Evolutionary conservation across 192 early-diverging fungal genomes (phyloP), one percentile per base, ranked within the genome.

Genomic region (Podila epigama): DNA sequence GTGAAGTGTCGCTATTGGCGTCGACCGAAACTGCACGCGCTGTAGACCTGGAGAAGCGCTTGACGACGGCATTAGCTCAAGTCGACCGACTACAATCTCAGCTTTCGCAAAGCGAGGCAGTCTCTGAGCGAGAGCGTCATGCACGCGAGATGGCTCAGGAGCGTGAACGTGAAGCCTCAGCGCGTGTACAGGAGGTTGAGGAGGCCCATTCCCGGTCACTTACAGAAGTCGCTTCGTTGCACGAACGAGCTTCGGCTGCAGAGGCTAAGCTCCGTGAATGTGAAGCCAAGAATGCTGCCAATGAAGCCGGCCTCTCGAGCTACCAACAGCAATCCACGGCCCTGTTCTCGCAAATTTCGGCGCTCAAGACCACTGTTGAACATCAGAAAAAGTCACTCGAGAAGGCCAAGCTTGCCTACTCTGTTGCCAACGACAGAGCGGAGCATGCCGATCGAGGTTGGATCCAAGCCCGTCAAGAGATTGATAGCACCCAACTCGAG

Each of bases 11-110:
- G 15, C 54, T 66, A 5, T 54, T 88, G 15, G 70, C 66, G 2
- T 35, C 44, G 1, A 79, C 85, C 31, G 86, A 88, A 51, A 65
- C 79, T n/a, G 78, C 75, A 28, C 69, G 86, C 39, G 83, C 80
- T 0, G 29, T 64, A 51, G 79, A 83, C 31, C 68, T 88, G 5
- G 84, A 88, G 44, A 80, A 86, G 48, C 66, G 84, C 10, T 57
- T 88, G 62, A 77, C 80, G 2, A 29, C 59, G 13, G 78, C 83
- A 4, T 63, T 83, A 13, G 62, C 66, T 4, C 72, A 80, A 34
- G 78, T 84, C 31, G 84, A 84, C 25, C 57, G 34, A 10, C 29
- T 79, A 5, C 68, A 79, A 63, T 62, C 58, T 20, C 70, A 82
- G 51, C 44, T 75, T 13, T 44, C 51, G 10, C 83, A 88, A 51